Evolutionary conservation across 2,329 filamentous ascomycete genomes (phyloP), one percentile per base, ranked within the genome.

Genomic region (Aspergillus pseudoviridinutans): DNA sequence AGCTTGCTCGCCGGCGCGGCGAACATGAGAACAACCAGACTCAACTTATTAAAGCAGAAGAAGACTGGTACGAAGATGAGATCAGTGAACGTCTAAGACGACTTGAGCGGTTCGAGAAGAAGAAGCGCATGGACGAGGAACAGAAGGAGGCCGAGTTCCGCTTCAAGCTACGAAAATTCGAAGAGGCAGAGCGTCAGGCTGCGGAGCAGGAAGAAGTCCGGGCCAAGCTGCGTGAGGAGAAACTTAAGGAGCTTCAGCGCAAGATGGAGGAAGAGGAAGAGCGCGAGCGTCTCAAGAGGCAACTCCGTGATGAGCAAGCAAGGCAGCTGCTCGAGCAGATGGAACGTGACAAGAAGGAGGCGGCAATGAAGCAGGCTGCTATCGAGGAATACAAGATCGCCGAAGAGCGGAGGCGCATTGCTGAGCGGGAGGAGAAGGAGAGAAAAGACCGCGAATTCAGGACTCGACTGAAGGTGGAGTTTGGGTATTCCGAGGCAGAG

Each of bases 181-280:
- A 69, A 35, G 69, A 71, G 25, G 62, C 68, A 59, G 65, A 73
- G 68, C 65, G 65, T 61, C 59, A 71, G 67, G 67, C 68, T 59
- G 66, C 66, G 4, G 67, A 70, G 56, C 61, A 69, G 51, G 71
- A 74, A 52, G 69, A 74, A 58, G 55, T 72, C 35, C 67, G 68
- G 55, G 60, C 64, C 6, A 68, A 67, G 51, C 55, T 74, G 24
- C 60, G 64, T 10, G 62, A 70, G 49, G 65, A 68, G 55, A 65
- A 65, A 49, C 57, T 79, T 27, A 63, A 64, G 56, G 70, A 71
- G 22, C 63, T 71, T 6, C 67, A 70, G 49, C 64, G 68, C 44
- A 69, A 72, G 57, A 67, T 72, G 22, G 71, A 75, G 25, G 72
- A 79, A 55, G 76, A 78, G 57, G 75, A 78, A 51, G 77, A 80